Base-by-base conservation (phyloP, 176 grass and related monocot genomes). In the Ensete glaucum region DNA sequence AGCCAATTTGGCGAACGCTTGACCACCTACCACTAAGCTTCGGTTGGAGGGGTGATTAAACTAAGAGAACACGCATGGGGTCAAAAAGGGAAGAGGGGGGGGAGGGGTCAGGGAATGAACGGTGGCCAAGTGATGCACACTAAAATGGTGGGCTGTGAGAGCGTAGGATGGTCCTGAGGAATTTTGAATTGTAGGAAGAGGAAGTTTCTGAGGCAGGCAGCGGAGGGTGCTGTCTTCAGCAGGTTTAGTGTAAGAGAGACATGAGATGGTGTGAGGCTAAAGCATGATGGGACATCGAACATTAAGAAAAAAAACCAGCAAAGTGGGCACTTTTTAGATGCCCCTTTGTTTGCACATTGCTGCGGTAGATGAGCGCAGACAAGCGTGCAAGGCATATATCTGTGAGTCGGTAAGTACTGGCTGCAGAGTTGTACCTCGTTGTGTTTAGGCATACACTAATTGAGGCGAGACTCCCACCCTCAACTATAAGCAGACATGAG, bases 151-250 rank as follows among this genome's bases (percentile, higher is more conserved):
- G n/a, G 26, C 74, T 64, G 72, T 24, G 6, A 52, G 62, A 69
- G 53, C 27, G 56, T 73, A 72, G 78, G 53, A 34, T 72, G 78
- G 78, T 80, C 78, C 78, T 73, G 9, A 49, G 16, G 12, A 19
- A 26, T 52, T 80, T 72, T 73, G 50, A 59, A 71, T 69, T 71
- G 4, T 25, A 54, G 14, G 19, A 27, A 22, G 20, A 16, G 66
- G 67, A 79, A 79, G 54, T 48, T 71, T 71, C 66, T 50, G 65
- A 69, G 54, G 15, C 53, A 10, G 13, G 15, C 53, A 10, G 13
- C 11, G 27, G 53, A 59, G 54, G 14, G 34, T 58, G 72, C 53
- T 74, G 68, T 71, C 68, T 67, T 67, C 15, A 19, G 13, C 29
- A 43, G 25, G 19, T 26, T 34, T 43, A 43, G 14, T 15, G 15